Percentiles rank a stretch among this genome's conserved stretches.
Conservation (phyloP, 176 grass and related monocot genomes). For the Pharus latifolius region DNA sequence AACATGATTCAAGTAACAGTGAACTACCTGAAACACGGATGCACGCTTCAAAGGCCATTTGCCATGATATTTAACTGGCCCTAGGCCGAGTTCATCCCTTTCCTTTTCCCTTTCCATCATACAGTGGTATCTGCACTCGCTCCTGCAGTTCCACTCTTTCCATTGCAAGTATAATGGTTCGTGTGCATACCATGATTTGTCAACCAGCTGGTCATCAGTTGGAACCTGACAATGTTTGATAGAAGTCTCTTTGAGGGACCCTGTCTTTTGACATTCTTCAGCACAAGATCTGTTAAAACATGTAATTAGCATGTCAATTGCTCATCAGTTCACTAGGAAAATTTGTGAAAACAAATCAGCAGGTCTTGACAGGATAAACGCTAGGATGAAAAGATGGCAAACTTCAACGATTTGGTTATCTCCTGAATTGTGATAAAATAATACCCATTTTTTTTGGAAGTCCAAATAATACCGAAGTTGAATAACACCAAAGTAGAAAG, state of each 20-base stretch:
- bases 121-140: constrained; percentile 82
- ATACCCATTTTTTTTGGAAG: no score
- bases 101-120: constrained; percentile 85
- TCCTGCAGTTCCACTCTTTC: constrained; percentile 96
- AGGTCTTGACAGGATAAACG: background rate
- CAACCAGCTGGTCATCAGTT: constrained; percentile 25
- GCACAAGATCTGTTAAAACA: constrained; percentile 37
- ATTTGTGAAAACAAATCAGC: background rate
- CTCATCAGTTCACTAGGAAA: background rate
- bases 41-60: constrained; percentile 83
- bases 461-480: background rate
- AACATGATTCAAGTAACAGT: background rate
- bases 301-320: background rate
- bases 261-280: constrained; percentile 53
- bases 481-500: no score
- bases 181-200: constrained; percentile 69
- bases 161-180: constrained; percentile 77
- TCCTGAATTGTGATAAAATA: background rate
- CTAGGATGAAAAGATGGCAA: background rate
- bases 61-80: constrained; percentile 72
- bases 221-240: constrained; percentile 53
- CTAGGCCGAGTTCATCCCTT: constrained; percentile 43
- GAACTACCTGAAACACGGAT: constrained; percentile 82
- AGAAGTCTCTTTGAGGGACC: constrained; percentile 46
- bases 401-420: background rate